A percentile compares a stretch with the other conserved stretches of the same genome.
Evolutionary conservation across 495 filamentous ascomycete genomes (phyloP).

Genomic region (Penicillium coffeae): DNA sequence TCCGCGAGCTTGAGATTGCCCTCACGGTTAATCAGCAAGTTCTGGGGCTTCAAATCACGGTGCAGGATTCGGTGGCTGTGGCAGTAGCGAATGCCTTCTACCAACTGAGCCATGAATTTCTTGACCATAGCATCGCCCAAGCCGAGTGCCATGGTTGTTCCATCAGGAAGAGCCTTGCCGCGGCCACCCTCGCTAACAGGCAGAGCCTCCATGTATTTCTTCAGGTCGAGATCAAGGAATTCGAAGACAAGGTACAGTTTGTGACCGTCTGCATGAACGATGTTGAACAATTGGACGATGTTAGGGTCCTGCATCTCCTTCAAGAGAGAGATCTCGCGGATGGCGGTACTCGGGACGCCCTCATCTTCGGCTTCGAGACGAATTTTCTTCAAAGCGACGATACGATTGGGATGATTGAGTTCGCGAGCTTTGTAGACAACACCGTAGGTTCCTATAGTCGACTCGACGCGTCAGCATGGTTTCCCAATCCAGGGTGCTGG

Average conservation of each 20-base stretch:
- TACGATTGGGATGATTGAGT: constrained; percentile 68
- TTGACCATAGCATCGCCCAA: constrained; percentile 89
- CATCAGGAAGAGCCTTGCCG: constrained; percentile 83
- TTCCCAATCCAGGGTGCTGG: no score
- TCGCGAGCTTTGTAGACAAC: constrained; percentile 92
- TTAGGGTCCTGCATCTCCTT: constrained; percentile 97
- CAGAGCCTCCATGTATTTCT: constrained; percentile 98
- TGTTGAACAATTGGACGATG: constrained; percentile 88
- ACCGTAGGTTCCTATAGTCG: constrained; percentile 72
- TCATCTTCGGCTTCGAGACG: constrained; percentile 97
- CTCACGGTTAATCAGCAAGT: constrained; percentile 88
- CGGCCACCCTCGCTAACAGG: constrained; percentile 86
- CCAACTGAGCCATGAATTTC: constrained; percentile 95
- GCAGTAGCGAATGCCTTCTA: constrained; percentile 89
- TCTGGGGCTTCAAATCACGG: constrained; percentile 96
- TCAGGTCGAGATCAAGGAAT: constrained; percentile 89
- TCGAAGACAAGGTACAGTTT: constrained; percentile 96
- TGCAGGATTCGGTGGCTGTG: constrained; percentile 94
- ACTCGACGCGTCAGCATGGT: constrained; percentile 16
- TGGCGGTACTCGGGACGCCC: constrained; percentile 92
- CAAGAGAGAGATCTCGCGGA: constrained; percentile 91
- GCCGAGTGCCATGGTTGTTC: constrained; percentile 67
- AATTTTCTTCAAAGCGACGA: constrained; percentile 97
- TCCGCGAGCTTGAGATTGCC: constrained; percentile 96
- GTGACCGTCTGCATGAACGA: constrained; percentile 94